Percentiles rank a stretch among this genome's conserved stretches.
These are phyloP conservation scores for Canariomyces notabilis DNA, from an alignment of 2,329 filamentous ascomycete species.

Conservation along the genomic window DNA sequence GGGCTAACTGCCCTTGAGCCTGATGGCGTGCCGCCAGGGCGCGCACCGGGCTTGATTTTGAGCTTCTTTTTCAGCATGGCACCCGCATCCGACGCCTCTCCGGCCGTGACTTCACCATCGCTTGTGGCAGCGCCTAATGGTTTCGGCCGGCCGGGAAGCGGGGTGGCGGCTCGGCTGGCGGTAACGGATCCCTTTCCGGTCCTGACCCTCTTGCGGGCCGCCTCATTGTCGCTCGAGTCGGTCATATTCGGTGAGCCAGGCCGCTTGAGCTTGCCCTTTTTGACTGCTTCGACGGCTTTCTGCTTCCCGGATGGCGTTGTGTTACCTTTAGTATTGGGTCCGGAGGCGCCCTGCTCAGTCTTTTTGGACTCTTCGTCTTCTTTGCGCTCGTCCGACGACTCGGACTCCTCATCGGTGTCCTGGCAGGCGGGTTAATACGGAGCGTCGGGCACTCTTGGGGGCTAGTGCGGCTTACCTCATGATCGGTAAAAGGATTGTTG, in stretches of 20 bases:
- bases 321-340: slow-evolving; percentile 63
- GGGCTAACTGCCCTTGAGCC: slow-evolving; percentile 61
- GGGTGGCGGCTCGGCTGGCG: slow-evolving; percentile 52
- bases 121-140: slow-evolving; percentile 56
- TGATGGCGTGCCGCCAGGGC: slow-evolving; percentile 47
- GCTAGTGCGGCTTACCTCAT: slow-evolving; percentile 27
- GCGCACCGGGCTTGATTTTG: slow-evolving; percentile 44
- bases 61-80: slow-evolving; percentile 50
- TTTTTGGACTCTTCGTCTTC: slow-evolving; percentile 56
- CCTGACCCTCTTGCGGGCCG: slow-evolving; percentile 70
- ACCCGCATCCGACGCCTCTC: slow-evolving; percentile 58
- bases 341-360: slow-evolving; percentile 45
- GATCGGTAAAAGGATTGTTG: slow-evolving; percentile 33
- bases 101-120: slow-evolving; percentile 67
- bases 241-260: slow-evolving; percentile 81
- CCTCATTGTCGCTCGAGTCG: slow-evolving; percentile 89
- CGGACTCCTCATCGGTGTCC: slow-evolving; percentile 48
- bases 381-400: slow-evolving; percentile 57
- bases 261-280: slow-evolving; percentile 68
- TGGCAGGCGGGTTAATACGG: slow-evolving; percentile 31
- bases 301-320: slow-evolving; percentile 50
- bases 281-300: slow-evolving; percentile 41
- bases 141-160: slow-evolving; percentile 42
- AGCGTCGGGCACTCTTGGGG: background rate
- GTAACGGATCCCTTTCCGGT: slow-evolving; percentile 50